A percentile compares a stretch with the other conserved stretches of the same genome.
These are phyloP conservation scores for Aspergillus egyptiacus DNA, from an alignment of 495 filamentous ascomycete species.

Conservation along the genomic window DNA sequence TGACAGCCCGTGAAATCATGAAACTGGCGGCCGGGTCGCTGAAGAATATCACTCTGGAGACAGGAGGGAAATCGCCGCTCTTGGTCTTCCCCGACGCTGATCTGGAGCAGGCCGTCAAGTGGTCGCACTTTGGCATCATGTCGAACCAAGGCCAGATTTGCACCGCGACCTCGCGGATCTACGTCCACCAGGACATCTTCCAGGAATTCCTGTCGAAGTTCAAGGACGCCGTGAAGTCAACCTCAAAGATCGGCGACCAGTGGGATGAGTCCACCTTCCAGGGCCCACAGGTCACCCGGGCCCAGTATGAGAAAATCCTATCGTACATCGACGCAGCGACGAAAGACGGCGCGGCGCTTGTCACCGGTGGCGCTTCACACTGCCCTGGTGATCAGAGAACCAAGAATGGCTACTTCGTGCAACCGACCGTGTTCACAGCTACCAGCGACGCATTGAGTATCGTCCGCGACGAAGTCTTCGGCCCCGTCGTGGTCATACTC, in stretches of 20 bases:
- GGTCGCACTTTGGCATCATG: conserved; percentile 72
- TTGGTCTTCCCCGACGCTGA: conserved; percentile 85
- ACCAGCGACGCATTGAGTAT: conserved; percentile 63
- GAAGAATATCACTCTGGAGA: conserved; percentile 93
- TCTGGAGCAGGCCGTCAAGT: conserved; percentile 78
- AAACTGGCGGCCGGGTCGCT: conserved; percentile 75
- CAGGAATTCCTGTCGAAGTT: conserved; percentile 70
- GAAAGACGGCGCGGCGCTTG: conserved; percentile 72
- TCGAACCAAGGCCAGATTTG: conserved; percentile 86
- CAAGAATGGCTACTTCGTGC: conserved; percentile 60
- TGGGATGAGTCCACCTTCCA: conserved; percentile 75
- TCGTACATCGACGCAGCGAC: conserved; percentile 72
- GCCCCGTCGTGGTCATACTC: conserved; percentile 77
- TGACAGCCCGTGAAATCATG: conserved; percentile 80
- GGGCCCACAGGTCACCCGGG: conserved; percentile 82
- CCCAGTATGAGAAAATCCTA: conserved; percentile 76
- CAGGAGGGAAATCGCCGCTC: conserved; percentile 81
- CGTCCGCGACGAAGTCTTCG: conserved; percentile 73
- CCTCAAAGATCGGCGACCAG: conserved; percentile 77
- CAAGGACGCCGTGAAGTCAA: conserved; percentile 55
- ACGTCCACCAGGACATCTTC: conserved; percentile 74
- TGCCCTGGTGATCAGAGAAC: conserved; percentile 43
- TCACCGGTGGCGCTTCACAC: conserved; percentile 65
- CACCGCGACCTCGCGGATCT: conserved; percentile 78
- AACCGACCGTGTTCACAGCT: conserved; percentile 66